Evolutionary conservation across 371 early-diverging fungal species (phyloP).

Genomic region (Syncephalastrum contaminatum): DNA sequence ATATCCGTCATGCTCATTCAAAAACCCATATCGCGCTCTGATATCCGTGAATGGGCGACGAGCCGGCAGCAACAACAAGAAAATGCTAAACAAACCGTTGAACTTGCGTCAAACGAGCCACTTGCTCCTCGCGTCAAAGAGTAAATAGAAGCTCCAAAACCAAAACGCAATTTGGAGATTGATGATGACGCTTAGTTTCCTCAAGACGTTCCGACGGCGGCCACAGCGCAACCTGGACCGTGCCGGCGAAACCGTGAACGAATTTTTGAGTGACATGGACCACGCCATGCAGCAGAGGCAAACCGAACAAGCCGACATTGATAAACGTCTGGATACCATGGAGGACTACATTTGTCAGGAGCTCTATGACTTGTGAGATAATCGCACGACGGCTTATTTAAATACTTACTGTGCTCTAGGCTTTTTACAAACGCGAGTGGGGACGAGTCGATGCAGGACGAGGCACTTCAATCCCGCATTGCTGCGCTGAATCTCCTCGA

Average conservation of each 20-base stretch:
- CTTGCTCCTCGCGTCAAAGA: slow-evolving; percentile 3
- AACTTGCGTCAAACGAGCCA: slow-evolving; percentile 11
- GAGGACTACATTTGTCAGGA: slow-evolving; percentile 40
- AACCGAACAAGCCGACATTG: slow-evolving; percentile 1
- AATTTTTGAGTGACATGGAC: slow-evolving; percentile 30
- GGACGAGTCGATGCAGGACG: slow-evolving; percentile 62
- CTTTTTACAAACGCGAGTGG: slow-evolving; percentile 15
- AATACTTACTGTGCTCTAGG: neutral
- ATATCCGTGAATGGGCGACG: slow-evolving; percentile 33
- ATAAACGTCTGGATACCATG: slow-evolving; percentile 34
- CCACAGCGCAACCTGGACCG: slow-evolving; percentile 27
- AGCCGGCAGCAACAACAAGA: neutral
- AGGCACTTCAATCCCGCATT: slow-evolving; percentile 65
- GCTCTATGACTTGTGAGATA: slow-evolving; percentile 34
- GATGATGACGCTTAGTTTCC: slow-evolving; percentile 20
- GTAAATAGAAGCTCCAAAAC: neutral
- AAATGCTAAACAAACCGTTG: neutral
- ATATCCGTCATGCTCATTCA: slow-evolving; percentile 46
- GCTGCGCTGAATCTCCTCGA: slow-evolving; percentile 70
- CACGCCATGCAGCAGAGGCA: neutral
- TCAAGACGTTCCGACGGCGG: slow-evolving; percentile 28
- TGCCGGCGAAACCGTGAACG: slow-evolving; percentile 20
- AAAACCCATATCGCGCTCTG: slow-evolving; percentile 41
- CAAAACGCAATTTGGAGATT: neutral
- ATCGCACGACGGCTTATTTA: no score